These are phyloP conservation scores for Trypanosoma boissoni DNA, from an alignment of 208 protist species.

Conservation along the genomic window DNA sequence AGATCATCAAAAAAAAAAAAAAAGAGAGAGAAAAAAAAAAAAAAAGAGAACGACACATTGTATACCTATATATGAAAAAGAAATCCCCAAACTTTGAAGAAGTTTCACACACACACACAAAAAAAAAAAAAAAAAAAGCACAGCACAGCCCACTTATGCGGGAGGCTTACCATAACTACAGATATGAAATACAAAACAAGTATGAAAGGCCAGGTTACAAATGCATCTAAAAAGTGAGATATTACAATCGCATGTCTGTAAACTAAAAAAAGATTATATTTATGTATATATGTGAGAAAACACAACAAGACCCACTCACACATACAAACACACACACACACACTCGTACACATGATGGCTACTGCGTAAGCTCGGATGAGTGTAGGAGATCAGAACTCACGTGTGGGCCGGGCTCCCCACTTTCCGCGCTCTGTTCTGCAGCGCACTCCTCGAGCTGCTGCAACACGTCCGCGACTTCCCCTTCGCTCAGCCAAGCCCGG, in stretches of 20 bases:
- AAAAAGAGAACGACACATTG: conserved; percentile 3
- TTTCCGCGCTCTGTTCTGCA: background rate
- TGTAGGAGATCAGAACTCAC: too few relatives aligned
- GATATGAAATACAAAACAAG: too few relatives aligned
- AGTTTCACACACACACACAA: conserved; percentile 1
- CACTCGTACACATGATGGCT: too few relatives aligned
- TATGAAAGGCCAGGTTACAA: too few relatives aligned
- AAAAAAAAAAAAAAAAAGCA: conserved; percentile 14
- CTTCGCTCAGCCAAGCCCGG: conserved; percentile 11
- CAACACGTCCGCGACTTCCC: conserved; percentile 14
- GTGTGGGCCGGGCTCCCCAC: too few relatives aligned
- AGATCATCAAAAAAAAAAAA: conserved; percentile 19
- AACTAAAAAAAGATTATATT: too few relatives aligned
- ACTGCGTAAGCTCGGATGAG: too few relatives aligned
- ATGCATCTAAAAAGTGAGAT: too few relatives aligned
- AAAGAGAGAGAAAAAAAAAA: conserved; percentile 9
- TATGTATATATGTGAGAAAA: too few relatives aligned
- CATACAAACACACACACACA: too few relatives aligned
- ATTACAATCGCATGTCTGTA: too few relatives aligned
- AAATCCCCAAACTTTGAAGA: background rate
- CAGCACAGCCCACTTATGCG: background rate
- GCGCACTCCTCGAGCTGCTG: conserved; percentile 10
- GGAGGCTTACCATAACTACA: conserved; percentile 8
- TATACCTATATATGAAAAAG: background rate
- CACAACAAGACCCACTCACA: too few relatives aligned